phyloP scores from a whole-genome alignment of 2,329 filamentous ascomycete genomes.

The Aquanectria penicillioides region DNA sequence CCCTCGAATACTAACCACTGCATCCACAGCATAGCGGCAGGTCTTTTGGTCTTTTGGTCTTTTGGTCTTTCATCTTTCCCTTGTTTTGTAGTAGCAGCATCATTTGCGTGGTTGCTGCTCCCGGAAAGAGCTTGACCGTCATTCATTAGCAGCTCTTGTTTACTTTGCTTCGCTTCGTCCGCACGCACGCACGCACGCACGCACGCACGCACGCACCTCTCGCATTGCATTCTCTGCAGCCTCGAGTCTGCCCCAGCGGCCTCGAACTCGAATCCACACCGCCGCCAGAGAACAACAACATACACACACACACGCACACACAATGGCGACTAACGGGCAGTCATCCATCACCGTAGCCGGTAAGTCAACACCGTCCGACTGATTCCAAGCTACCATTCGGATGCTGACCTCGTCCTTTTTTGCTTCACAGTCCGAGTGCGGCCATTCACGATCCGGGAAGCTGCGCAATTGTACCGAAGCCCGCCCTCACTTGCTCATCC shows the following conservation, averaged over 20 bases:
- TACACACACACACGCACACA: too few relatives aligned
- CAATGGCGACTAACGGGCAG: constrained; percentile 43
- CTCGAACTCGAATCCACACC: constrained; percentile 9
- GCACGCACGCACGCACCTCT: constrained; percentile 6
- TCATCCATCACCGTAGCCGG: constrained; percentile 70
- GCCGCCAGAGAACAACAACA: constrained; percentile 18
- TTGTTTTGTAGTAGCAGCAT: too few relatives aligned
- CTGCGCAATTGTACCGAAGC: constrained; percentile 79
- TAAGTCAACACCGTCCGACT: constrained; percentile 50
- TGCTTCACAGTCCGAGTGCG: constrained; percentile 69
- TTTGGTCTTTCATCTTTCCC: too few relatives aligned
- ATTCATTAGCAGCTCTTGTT: background rate
- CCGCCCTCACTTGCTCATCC: background rate
- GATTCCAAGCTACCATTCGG: background rate
- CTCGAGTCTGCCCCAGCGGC: background rate
- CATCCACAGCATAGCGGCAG: constrained; percentile 27
- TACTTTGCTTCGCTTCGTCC: constrained; percentile 25
- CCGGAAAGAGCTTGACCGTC: constrained; percentile 27
- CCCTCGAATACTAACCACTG: constrained; percentile 23
- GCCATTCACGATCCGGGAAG: constrained; percentile 87
- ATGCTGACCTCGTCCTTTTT: constrained; percentile 40
- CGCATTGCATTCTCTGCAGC: background rate
- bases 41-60: too few relatives aligned
- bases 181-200: too few relatives aligned
- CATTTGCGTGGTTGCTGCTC: constrained; percentile 32